Evolutionary conservation across 2,329 filamentous ascomycete species (phyloP).

Genomic region (Hypoxylon sp.): DNA sequence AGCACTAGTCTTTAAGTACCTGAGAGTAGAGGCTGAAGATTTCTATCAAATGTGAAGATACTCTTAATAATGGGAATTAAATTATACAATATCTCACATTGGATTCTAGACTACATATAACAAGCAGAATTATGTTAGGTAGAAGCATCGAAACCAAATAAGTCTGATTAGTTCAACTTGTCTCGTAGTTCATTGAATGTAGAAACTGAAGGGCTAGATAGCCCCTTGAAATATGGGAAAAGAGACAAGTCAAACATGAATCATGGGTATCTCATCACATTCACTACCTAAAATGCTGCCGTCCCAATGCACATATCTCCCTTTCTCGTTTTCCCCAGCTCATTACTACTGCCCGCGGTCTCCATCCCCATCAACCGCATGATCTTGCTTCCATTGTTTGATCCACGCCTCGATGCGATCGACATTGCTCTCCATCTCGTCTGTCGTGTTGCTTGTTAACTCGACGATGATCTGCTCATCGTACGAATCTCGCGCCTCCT

Average conservation of each 20-base stretch:
- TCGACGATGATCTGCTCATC: slow-evolving; percentile 91
- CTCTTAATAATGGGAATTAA: neutral
- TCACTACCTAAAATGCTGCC: slow-evolving; percentile 17
- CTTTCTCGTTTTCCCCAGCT: neutral
- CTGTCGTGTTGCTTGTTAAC: slow-evolving; percentile 81
- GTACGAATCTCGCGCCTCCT: slow-evolving; percentile 90
- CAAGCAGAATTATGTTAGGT: neutral
- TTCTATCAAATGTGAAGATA: neutral
- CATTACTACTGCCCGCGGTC: slow-evolving; percentile 1
- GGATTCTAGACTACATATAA: too few relatives aligned
- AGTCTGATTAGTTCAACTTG: neutral
- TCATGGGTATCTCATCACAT: slow-evolving; percentile 33
- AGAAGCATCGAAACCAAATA: neutral
- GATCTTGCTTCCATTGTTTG: slow-evolving; percentile 82
- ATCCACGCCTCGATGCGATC: slow-evolving; percentile 87
- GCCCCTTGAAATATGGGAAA: neutral
- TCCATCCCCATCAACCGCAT: slow-evolving; percentile 51
- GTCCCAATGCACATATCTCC: neutral
- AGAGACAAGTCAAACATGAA: neutral
- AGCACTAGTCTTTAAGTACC: neutral
- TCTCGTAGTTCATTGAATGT: neutral
- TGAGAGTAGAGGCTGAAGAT: neutral
- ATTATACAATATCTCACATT: neutral
- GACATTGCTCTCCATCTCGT: slow-evolving; percentile 90
- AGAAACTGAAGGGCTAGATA: neutral